Base-by-base conservation (phyloP, 768 basidiomycete genomes). In the Agrocybe chaxingu region DNA sequence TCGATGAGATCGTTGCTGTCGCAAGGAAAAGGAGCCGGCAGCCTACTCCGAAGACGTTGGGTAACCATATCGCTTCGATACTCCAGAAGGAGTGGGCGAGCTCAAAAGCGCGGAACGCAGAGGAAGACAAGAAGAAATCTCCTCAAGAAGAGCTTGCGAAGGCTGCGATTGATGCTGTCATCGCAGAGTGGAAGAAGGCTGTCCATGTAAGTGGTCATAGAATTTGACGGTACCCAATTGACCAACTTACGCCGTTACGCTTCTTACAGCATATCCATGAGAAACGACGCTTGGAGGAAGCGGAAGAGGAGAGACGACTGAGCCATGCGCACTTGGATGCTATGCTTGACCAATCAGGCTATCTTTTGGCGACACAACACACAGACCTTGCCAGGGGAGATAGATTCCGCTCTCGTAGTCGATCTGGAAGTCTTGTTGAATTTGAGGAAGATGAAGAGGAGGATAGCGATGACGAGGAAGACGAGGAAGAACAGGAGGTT, bases 271-370 rank as follows among this genome's bases (percentile, higher is more conserved):
- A 90, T 67, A 78, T 93, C 12, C 82, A 88, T 3, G 85, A 89
- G 51, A 79, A 85, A 58, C 77, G 83, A 53, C 73, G 86, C 33
- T 70, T 79, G 37, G 75, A 73, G 45, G 70, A 74, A 9, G 88
- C 89, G 61, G 85, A 76, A 12, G 93, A 97, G 66, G 89, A 94
- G 65, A 76, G 83, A 55, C 77, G 81, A 31, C 75, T 84, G 4
- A 92, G 94, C 0, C 87, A 87, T 53, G 83, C 86, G 55, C 94
- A 97, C 67, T 76, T 98, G 16, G 89, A 95, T 64, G 90, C 87
- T 3, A 91, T 98, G 55, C 73, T 98, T 41, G 82, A 92, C 66
- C 88, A 95, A 60, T 95, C 92, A 33, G 89, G 89, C 0, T 84
- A 87, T 42, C 82, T 96, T 50, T 70, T 97, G 52, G 86, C 89